phyloP scores from a whole-genome alignment of 1,284 basidiomycete genomes.

The Sparassis latifolia region DNA sequence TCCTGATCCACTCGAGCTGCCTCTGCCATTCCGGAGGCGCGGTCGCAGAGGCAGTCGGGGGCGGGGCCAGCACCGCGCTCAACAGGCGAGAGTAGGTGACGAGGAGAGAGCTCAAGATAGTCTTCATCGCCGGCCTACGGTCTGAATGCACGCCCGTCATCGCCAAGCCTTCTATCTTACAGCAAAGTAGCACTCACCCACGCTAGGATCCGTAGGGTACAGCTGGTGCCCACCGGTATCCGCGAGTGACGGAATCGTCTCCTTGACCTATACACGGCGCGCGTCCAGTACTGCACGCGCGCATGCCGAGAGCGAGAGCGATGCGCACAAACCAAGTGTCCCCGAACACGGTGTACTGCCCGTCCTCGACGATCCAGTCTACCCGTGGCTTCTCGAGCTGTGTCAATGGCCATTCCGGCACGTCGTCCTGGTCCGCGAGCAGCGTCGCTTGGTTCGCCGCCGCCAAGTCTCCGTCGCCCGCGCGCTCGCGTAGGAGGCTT shows the following conservation, averaged over 20 bases:
- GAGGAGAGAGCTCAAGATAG: slow-evolving; percentile 61
- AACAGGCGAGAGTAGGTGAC: slow-evolving; percentile 66
- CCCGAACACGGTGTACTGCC: slow-evolving; percentile 70
- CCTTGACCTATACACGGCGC: slow-evolving; percentile 50
- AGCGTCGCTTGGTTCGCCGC: slow-evolving; percentile 49
- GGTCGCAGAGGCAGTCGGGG: slow-evolving; percentile 42
- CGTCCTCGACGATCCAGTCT: slow-evolving; percentile 73
- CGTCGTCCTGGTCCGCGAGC: slow-evolving; percentile 58
- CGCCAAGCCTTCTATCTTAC: no score
- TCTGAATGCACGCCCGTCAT: slow-evolving; percentile 33
- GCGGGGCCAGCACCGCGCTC: slow-evolving; percentile 54
- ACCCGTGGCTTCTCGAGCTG: slow-evolving; percentile 75
- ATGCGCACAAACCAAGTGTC: slow-evolving; percentile 70
- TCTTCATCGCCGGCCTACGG: slow-evolving; percentile 61
- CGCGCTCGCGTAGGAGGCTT: slow-evolving; percentile 49
- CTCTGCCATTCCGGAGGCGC: slow-evolving; percentile 59
- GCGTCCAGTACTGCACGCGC: no score
- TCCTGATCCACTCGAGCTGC: slow-evolving; percentile 67
- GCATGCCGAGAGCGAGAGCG: neutral
- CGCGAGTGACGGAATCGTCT: slow-evolving; percentile 64
- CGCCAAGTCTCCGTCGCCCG: slow-evolving; percentile 30
- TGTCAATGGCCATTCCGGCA: slow-evolving; percentile 65
- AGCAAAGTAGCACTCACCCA: slow-evolving; percentile 36
- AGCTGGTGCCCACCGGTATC: slow-evolving; percentile 67
- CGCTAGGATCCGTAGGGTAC: slow-evolving; percentile 61